A percentile compares a stretch with the other conserved stretches of the same genome.
These are phyloP conservation scores for Thermomucor indicae-seudaticae DNA, from an alignment of 371 early-diverging fungal species.

Conservation along the genomic window DNA sequence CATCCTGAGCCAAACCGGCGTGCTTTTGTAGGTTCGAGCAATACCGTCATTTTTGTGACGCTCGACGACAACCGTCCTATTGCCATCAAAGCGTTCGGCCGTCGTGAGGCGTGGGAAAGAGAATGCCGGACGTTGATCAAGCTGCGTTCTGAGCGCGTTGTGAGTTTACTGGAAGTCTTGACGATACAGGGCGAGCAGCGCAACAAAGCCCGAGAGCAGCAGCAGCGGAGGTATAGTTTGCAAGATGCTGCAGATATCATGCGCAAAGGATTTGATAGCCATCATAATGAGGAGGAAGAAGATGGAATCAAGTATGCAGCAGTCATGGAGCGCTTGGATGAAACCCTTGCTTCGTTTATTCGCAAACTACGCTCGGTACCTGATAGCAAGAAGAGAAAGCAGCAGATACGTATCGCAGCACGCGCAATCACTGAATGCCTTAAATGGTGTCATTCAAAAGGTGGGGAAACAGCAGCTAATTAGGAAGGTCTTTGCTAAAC, in stretches of 20 bases:
- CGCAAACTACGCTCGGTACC: constrained; percentile 12
- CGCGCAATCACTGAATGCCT: constrained; percentile 18
- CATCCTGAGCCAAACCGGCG: constrained; percentile 15
- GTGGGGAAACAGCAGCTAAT: no score
- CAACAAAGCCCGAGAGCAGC: not conserved
- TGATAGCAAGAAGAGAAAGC: constrained; percentile 3
- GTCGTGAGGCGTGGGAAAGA: constrained; percentile 49
- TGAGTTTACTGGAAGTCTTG: constrained; percentile 40
- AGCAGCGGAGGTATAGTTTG: constrained; percentile 1
- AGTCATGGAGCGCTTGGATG: constrained; percentile 36
- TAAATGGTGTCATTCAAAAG: constrained; percentile 32
- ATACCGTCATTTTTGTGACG: constrained; percentile 31
- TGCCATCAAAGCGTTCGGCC: constrained; percentile 40
- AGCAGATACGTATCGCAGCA: constrained; percentile 2
- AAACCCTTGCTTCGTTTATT: constrained; percentile 21
- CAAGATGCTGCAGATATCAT: not conserved
- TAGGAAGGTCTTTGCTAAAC: constrained; percentile 1
- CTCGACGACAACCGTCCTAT: constrained; percentile 6
- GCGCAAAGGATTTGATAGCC: no score
- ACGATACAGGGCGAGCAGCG: constrained; percentile 31
- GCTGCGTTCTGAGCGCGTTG: constrained; percentile 28
- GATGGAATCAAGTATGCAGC: constrained; percentile 32
- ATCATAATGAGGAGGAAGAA: constrained; percentile 11
- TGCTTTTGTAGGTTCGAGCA: constrained; percentile 38
- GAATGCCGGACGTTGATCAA: constrained; percentile 41